Conservation (phyloP, 1,284 basidiomycete genomes). For the Tilletia walkeri region DNA sequence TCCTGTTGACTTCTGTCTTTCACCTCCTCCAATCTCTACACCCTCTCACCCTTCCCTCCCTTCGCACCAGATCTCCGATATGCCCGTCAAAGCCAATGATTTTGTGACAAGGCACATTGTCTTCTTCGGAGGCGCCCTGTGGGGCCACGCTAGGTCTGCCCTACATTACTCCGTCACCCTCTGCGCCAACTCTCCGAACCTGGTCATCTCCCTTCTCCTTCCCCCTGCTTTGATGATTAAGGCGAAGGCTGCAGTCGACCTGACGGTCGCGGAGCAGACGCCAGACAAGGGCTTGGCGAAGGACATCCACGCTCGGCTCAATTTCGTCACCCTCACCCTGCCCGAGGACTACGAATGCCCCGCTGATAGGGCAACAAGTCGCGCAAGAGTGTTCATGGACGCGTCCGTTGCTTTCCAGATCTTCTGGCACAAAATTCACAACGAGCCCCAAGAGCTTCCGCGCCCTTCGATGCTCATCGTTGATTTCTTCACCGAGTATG, state of each 20-base stretch:
- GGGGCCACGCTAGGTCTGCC: background rate
- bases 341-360: background rate
- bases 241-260: background rate
- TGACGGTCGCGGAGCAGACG: background rate
- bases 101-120: background rate
- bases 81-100: background rate
- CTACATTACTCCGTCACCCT: background rate
- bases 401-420: background rate
- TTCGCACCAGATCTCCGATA: background rate
- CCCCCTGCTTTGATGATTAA: background rate
- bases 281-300: background rate
- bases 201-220: background rate
- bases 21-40: too few species aligned
- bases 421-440: background rate
- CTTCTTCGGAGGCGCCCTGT: background rate
- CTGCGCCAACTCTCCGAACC: background rate
- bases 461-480: background rate
- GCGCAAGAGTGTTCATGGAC: background rate
- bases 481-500: conserved; percentile 1
- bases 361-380: background rate
- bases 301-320: background rate
- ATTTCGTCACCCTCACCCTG: background rate
- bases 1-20: too few species aligned
- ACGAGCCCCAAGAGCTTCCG: background rate
- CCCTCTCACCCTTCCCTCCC: too few species aligned